A percentile compares a stretch with the other conserved stretches of the same genome.
These are phyloP conservation scores for Diaporthe aspalathi DNA, from an alignment of 2,329 filamentous ascomycete species.

Conservation along the genomic window DNA sequence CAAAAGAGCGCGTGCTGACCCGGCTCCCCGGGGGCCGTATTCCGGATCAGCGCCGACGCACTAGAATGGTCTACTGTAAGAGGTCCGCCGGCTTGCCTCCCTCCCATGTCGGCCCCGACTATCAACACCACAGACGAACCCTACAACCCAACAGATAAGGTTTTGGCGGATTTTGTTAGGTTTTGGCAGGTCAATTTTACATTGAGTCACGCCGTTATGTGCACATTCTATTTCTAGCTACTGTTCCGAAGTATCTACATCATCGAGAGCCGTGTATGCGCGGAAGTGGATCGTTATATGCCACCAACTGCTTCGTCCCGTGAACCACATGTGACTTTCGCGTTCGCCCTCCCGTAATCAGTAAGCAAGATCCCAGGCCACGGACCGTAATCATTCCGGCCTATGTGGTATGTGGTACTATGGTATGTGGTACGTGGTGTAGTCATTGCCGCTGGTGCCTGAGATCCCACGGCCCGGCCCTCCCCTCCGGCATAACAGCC, in stretches of 20 bases:
- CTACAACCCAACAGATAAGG: too few relatives aligned
- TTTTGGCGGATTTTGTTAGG: too few relatives aligned
- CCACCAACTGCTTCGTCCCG: not conserved
- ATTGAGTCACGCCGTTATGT: not conserved
- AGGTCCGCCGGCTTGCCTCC: not conserved
- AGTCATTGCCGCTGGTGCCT: not conserved
- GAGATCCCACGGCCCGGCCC: not conserved
- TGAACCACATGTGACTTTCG: too few relatives aligned
- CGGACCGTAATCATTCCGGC: not conserved
- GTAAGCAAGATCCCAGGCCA: not conserved
- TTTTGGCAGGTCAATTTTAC: not conserved
- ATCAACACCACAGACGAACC: not conserved
- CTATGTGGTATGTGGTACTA: not conserved
- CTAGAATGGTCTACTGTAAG: not conserved
- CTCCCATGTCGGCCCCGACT: not conserved
- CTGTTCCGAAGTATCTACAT: not conserved
- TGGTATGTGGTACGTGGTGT: not conserved
- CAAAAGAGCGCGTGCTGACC: not conserved
- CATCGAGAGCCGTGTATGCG: not conserved
- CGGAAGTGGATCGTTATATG: not conserved
- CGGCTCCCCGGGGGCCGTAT: not conserved
- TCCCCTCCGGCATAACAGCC: not conserved
- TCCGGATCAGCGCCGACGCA: constrained; percentile 1
- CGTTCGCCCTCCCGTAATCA: not conserved
- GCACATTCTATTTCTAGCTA: not conserved